Evolutionary conservation across 1,284 basidiomycete genomes (phyloP).

Genomic region (Ustilago shanxiensis): DNA sequence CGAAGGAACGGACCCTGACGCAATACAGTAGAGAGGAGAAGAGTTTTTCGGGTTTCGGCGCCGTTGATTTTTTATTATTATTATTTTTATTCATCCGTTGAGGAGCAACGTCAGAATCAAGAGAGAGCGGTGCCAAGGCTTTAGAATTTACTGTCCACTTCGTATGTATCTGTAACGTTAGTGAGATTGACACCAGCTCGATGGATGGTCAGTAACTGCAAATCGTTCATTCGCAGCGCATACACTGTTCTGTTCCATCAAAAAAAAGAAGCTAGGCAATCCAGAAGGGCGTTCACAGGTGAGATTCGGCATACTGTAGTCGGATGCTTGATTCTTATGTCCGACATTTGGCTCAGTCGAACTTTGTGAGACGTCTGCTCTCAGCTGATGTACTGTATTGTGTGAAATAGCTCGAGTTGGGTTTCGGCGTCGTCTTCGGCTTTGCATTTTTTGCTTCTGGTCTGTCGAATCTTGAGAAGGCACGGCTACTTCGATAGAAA

Average conservation of each 20-base stretch:
- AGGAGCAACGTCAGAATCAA: neutral
- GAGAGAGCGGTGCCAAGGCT: neutral
- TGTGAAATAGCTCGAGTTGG: neutral
- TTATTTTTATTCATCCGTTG: neutral
- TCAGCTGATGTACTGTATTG: neutral
- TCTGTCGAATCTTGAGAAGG: neutral
- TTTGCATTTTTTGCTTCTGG: neutral
- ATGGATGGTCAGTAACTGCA: neutral
- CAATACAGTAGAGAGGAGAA: neutral
- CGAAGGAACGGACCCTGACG: neutral
- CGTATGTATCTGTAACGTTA: neutral
- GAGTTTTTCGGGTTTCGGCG: neutral
- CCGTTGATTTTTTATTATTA: neutral
- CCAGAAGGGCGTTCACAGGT: neutral
- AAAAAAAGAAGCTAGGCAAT: too few relatives aligned
- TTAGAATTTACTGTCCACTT: conserved; percentile 1
- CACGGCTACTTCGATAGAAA: neutral
- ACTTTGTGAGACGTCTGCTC: neutral
- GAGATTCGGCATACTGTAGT: neutral
- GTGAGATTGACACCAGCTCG: neutral
- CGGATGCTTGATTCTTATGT: conserved; percentile 6
- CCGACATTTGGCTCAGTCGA: neutral
- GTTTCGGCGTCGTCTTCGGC: conserved; percentile 1
- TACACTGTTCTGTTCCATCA: too few relatives aligned
- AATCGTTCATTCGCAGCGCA: neutral